These are phyloP conservation scores for Silybum marianum DNA, from an alignment of 129 eudicot species.

Conservation along the genomic window DNA sequence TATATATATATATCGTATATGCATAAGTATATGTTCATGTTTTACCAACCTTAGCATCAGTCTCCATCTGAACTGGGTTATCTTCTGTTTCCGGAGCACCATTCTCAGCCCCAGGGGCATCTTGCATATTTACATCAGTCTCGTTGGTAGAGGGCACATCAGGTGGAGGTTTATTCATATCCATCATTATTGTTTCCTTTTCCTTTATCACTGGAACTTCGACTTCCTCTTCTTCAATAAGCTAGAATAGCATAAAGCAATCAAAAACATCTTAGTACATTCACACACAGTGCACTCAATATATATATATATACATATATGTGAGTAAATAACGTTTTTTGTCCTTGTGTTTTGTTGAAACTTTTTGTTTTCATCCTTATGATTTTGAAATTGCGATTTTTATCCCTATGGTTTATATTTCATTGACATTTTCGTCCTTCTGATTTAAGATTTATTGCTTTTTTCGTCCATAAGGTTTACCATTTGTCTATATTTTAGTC, in stretches of 20 bases:
- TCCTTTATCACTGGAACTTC: slow-evolving; percentile 67
- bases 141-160: slow-evolving; percentile 44
- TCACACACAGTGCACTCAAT: too few species aligned
- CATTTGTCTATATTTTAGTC: too few species aligned
- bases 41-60: slow-evolving; percentile 56
- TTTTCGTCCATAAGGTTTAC: too few species aligned
- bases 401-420: too few species aligned
- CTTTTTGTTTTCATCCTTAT: too few species aligned
- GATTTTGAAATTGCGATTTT: too few species aligned
- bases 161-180: slow-evolving; percentile 45
- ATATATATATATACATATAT: too few species aligned
- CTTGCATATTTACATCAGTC: slow-evolving; percentile 81
- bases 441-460: too few species aligned
- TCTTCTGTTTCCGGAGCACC: slow-evolving; percentile 59
- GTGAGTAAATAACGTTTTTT: too few species aligned
- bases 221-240: slow-evolving; percentile 68
- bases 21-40: neutral
- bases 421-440: too few species aligned
- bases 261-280: neutral
- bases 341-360: too few species aligned
- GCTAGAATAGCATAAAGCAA: slow-evolving; percentile 31
- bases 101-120: slow-evolving; percentile 66
- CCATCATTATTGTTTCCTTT: slow-evolving; percentile 52
- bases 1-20: too few species aligned
- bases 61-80: slow-evolving; percentile 60